phyloP scores from a whole-genome alignment of 805 yeast species.

The Ogataea philodendri region DNA sequence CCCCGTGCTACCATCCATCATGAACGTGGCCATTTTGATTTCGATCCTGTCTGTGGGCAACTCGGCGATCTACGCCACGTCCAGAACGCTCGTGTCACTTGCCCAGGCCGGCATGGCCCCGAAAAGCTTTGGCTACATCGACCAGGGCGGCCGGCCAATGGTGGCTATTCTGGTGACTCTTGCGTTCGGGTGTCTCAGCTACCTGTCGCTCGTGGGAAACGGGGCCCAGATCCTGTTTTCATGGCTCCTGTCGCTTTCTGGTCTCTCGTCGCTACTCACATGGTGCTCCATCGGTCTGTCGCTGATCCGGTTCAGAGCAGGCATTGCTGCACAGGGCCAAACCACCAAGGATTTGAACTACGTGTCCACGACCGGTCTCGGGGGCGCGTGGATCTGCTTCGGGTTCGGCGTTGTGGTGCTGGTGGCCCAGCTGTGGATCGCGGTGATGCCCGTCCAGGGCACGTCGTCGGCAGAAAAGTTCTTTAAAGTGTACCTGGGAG shows the following conservation, averaged over 20 bases:
- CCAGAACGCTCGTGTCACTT: constrained; percentile 49
- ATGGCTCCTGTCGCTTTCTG: constrained; percentile 51
- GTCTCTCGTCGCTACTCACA: constrained; percentile 46
- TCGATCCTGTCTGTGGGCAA: constrained; percentile 48
- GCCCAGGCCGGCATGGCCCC: constrained; percentile 49
- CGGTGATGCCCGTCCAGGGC: constrained; percentile 40
- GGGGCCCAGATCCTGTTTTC: constrained; percentile 39
- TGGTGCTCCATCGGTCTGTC: constrained; percentile 48
- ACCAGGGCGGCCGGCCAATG: constrained; percentile 50
- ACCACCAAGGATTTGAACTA: constrained; percentile 40
- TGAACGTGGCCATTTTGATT: constrained; percentile 41
- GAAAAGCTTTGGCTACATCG: constrained; percentile 41
- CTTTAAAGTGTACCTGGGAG: constrained; percentile 47
- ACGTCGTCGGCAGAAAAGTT: constrained; percentile 37
- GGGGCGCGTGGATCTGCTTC: constrained; percentile 42
- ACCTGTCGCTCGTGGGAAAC: constrained; percentile 43
- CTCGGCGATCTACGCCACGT: constrained; percentile 56
- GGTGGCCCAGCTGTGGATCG: constrained; percentile 48
- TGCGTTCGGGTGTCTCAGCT: constrained; percentile 42
- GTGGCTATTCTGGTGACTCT: constrained; percentile 42
- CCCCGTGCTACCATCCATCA: constrained; percentile 37
- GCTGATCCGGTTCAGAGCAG: constrained; percentile 46
- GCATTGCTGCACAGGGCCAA: constrained; percentile 43
- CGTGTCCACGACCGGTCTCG: constrained; percentile 41
- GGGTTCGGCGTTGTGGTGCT: constrained; percentile 37